phyloP scores from a whole-genome alignment of 306 rosid genomes.

The Arachis stenosperma region DNA sequence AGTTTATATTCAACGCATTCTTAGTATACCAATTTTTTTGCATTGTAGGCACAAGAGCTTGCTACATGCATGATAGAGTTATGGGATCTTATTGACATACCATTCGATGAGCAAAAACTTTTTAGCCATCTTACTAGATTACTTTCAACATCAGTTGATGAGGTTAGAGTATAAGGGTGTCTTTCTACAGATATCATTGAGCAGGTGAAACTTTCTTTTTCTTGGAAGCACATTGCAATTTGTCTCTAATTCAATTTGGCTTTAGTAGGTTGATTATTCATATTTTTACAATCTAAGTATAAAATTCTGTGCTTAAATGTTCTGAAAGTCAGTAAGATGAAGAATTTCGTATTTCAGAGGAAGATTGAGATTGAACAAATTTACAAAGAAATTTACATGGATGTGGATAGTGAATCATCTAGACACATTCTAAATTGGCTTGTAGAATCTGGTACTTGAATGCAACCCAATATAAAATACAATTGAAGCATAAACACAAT shows the following conservation, averaged over 20 bases:
- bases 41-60: conserved; percentile 67
- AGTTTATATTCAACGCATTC: conserved; percentile 19
- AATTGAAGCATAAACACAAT: not conserved
- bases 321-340: conserved; percentile 82
- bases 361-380: conserved; percentile 86
- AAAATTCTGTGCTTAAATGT: conserved; percentile 75
- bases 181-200: conserved; percentile 71
- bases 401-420: conserved; percentile 69
- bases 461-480: not conserved
- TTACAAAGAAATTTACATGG: conserved; percentile 83
- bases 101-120: conserved; percentile 57
- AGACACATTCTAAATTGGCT: conserved; percentile 61
- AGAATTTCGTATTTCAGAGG: conserved; percentile 78
- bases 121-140: conserved; percentile 65
- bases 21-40: conserved; percentile 30
- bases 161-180: conserved; percentile 69
- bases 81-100: conserved; percentile 90
- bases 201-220: conserved; percentile 55
- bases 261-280: conserved; percentile 25
- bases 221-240: conserved; percentile 26
- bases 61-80: conserved; percentile 57
- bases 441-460: conserved; percentile 73
- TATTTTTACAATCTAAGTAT: conserved; percentile 53
- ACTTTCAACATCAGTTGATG: conserved; percentile 65
- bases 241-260: conserved; percentile 14